Conservation (phyloP, 2,329 filamentous ascomycete species). For the Lizonia empirigonia region DNA sequence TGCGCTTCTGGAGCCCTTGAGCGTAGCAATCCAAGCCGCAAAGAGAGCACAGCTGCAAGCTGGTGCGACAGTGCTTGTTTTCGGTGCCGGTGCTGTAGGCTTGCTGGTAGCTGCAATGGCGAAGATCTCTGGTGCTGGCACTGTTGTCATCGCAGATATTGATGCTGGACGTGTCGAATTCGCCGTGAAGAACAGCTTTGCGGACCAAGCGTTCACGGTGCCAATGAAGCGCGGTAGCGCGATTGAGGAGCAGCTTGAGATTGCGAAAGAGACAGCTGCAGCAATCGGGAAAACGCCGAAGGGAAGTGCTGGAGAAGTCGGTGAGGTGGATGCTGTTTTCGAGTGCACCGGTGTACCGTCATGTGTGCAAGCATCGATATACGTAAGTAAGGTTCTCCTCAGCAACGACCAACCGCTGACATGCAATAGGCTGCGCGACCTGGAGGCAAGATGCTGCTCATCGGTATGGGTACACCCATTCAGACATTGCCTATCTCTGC, state of each 20-base stretch:
- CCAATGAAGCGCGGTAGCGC: conserved; percentile 54
- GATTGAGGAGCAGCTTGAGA: conserved; percentile 60
- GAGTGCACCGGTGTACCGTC: conserved; percentile 78
- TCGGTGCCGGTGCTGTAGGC: conserved; percentile 67
- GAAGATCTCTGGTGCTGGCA: conserved; percentile 58
- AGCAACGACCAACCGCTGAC: conserved; percentile 5
- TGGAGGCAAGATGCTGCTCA: conserved; percentile 75
- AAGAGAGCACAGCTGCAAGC: conserved; percentile 57
- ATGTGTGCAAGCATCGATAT: conserved; percentile 77
- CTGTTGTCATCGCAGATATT: conserved; percentile 66
- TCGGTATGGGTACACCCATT: conserved; percentile 79
- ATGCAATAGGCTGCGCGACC: conserved; percentile 60
- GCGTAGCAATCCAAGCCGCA: conserved; percentile 65
- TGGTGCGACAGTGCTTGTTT: conserved; percentile 59
- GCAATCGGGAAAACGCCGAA: conserved; percentile 48
- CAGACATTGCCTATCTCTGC: conserved; percentile 76
- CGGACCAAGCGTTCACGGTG: conserved; percentile 53
- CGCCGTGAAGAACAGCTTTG: conserved; percentile 57
- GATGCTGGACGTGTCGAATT: conserved; percentile 62
- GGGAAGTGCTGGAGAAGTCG: conserved; percentile 42
- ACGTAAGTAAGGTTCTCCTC: conserved; percentile 50
- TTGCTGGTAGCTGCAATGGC: conserved; percentile 64
- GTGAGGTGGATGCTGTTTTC: conserved; percentile 71
- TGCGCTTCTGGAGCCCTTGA: conserved; percentile 64
- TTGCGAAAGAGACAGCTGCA: conserved; percentile 57